Evolutionary conservation across 2,329 filamentous ascomycete genomes (phyloP), one percentile per base, ranked within the genome.

Genomic region (Aspergillus ustus): DNA sequence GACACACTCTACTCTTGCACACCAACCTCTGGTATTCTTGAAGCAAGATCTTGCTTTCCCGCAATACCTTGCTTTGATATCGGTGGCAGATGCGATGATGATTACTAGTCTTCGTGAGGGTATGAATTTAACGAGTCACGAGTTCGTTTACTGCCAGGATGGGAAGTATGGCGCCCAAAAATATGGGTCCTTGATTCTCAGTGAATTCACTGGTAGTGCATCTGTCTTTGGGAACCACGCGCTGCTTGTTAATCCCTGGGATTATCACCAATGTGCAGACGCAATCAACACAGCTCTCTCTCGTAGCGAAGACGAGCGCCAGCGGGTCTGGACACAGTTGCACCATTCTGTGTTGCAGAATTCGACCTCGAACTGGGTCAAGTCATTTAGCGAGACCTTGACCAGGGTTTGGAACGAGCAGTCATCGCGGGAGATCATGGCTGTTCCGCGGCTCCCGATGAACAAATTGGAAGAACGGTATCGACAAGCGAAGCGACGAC

Each of bases 41-140:
- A 93, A 96, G 77, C 94, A 98, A 76, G 94, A 98, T 70, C 95
- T 98, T 62, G 89, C 91, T 61, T 97, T 96, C 73, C 84, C 91
- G 0, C 93, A 97, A 73, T 98, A 97, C 71, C 85, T 98, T n/a
- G 94, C 93, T 1, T 82, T 98, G 7, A 84, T 97, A 51, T 92
- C 92, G 3, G 89, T 96, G 56, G 95, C 94, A 2, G 93, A 98
- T 78, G 91, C 90, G 2, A 82, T 98, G 53, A 95, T 97, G 87
- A 95, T 98, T 71, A 96, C 94, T 2, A 96, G 92, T 73, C 88
- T 98, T 69, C 92, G 95, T 56, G 94, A 98, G 75, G 94, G 94
- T 65, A 98, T 98, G 95, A 98, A 97, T 74, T 79, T 98, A 59
- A 97, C 94, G 0, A 93, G 91, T 6, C 95, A 98, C 74, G 94